Conservation (phyloP, 2,329 filamentous ascomycete genomes). For the Herpotrichia juniperi region DNA sequence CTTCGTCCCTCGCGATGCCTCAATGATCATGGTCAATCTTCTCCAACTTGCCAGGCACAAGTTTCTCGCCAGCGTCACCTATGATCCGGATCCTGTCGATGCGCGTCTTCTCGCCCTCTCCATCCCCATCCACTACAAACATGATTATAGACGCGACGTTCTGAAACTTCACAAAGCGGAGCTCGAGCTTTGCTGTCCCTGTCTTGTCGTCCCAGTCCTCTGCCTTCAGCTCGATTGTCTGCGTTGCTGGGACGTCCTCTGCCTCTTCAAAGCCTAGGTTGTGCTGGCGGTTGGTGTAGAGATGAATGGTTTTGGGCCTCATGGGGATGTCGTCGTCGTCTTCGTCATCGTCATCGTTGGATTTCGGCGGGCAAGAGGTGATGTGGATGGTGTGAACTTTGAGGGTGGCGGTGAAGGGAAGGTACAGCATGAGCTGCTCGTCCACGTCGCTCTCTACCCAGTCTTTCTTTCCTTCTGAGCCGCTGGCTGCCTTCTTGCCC, state of each 20-base stretch:
- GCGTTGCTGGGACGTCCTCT: slow-evolving; percentile 81
- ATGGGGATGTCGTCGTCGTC: slow-evolving; percentile 78
- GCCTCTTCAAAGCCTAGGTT: slow-evolving; percentile 96
- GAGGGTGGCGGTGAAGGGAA: slow-evolving; percentile 84
- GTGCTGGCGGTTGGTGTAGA: slow-evolving; percentile 88
- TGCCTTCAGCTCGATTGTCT: slow-evolving; percentile 74
- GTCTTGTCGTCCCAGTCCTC: slow-evolving; percentile 73
- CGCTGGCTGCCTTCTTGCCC: slow-evolving; percentile 60
- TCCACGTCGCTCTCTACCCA: slow-evolving; percentile 98
- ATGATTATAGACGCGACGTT: slow-evolving; percentile 85
- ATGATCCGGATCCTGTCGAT: slow-evolving; percentile 80
- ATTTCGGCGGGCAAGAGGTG: slow-evolving; percentile 73
- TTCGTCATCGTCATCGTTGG: slow-evolving; percentile 50
- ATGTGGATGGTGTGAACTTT: slow-evolving; percentile 90
- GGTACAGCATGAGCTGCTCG: slow-evolving; percentile 91
- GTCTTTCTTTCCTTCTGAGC: slow-evolving; percentile 64
- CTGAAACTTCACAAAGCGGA: slow-evolving; percentile 98
- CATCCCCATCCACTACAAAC: slow-evolving; percentile 83
- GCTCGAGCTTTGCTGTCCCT: slow-evolving; percentile 58
- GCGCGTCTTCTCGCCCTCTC: slow-evolving; percentile 83
- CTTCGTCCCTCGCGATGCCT: too few relatives aligned
- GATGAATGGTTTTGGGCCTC: slow-evolving; percentile 80
- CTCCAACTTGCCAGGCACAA: slow-evolving; percentile 92
- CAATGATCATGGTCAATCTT: slow-evolving; percentile 95
- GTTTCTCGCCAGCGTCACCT: slow-evolving; percentile 89